Evolutionary conservation across 805 yeast genomes (phyloP).

Genomic region (Myxozyma sirexii): DNA sequence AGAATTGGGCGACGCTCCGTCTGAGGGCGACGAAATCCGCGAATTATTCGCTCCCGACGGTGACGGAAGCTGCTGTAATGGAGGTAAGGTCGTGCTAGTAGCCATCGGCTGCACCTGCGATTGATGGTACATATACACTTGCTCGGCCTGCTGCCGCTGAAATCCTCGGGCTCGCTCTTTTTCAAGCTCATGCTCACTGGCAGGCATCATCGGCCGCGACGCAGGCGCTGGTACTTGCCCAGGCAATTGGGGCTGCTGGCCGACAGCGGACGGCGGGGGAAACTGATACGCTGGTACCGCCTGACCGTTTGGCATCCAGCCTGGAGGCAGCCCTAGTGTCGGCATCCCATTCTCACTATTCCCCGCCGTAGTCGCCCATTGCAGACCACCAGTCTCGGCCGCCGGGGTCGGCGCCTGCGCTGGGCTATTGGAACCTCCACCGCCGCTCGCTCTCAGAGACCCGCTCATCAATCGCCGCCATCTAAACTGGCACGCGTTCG

Average conservation of each 20-base stretch:
- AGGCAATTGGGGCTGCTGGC: not conserved
- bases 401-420: not conserved
- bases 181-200: conserved; percentile 6
- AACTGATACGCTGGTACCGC: not conserved
- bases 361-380: not conserved
- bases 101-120: not conserved
- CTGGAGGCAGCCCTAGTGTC: conserved; percentile 9
- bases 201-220: conserved; percentile 16
- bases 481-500: conserved; percentile 86
- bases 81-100: not conserved
- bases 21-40: not conserved
- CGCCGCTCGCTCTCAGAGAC: conserved; percentile 42
- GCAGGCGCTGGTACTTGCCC: not conserved
- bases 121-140: not conserved
- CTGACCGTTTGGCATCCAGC: not conserved
- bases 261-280: not conserved
- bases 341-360: not conserved
- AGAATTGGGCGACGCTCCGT: not conserved
- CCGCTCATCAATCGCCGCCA: conserved; percentile 72
- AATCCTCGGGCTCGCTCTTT: conserved; percentile 1
- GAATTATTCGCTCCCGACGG: not conserved
- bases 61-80: not conserved
- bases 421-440: not conserved
- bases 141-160: conserved; percentile 4
- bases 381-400: not conserved